Evolutionary conservation across 2,329 filamentous ascomycete species (phyloP), one percentile per base, ranked within the genome.

Genomic region (Penicillium sp.): DNA sequence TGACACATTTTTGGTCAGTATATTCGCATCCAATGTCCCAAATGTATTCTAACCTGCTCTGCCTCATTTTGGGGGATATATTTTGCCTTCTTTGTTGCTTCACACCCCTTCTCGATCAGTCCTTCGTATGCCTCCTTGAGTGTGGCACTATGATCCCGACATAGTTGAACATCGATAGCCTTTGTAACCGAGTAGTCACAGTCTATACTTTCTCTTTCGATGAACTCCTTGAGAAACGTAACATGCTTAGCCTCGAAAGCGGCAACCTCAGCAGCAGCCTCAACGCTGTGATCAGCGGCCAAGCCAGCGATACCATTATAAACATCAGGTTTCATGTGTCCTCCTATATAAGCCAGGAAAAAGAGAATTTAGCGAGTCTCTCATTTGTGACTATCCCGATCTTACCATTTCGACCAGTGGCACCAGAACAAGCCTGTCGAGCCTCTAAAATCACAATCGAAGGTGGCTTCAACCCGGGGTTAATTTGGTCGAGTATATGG

Each of bases 281-380:
- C 65, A 2, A 69, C 35, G 1, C 76, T 74, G 54, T 71, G 64
- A 25, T 69, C 63, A 5, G 62, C 56, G 12, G 67, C 67, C 29
- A 71, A 62, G 7, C 55, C 70, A 6, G 67, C 59, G 6, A 75
- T 70, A 21, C 69, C 68, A 32, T 68, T 69, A 56, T 77, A 78
- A 10, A 74, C 47, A 57, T 76, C 74, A 3, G 77, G 76, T 44
- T 74, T 72, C 32, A 79, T 46, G 57, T 79, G 76, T 1, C 77
- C 76, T 16, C 67, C 70, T 72, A 42, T 4, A 35, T 2, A 37
- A 25, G 13, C 15, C 47, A 18, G 4, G 15, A 7, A 39, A 27
- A 25, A 9, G 0, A 23, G 1, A 29, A 25, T 21, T 45, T 23
- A 25, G 47, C 7, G 5, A 29, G 5, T 18, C 32, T 37, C 12